Base-by-base conservation (phyloP, 2,329 filamentous ascomycete genomes). In the Graphilbum sp. region DNA sequence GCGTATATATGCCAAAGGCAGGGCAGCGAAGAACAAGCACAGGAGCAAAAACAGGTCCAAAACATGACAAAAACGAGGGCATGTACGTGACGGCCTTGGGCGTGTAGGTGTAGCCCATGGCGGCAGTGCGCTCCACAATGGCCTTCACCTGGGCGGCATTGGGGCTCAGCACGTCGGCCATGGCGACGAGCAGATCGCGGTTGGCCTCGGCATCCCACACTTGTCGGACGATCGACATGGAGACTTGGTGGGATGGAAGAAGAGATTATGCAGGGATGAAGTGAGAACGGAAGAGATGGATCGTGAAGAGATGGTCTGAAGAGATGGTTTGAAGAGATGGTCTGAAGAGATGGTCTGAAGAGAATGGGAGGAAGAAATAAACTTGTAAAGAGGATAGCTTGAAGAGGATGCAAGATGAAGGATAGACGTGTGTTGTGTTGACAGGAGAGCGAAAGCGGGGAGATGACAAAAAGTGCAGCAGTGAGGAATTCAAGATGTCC, bases 31-130 rank as follows among this genome's bases (percentile, higher is more conserved):
- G n/a, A 12, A 7, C 23, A 36, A 24, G 23, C n/a, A 20, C 13
- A 30, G 7, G 19, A 13, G 7, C 4, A 35, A n/a, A n/a, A n/a
- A n/a, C n/a, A n/a, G n/a, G n/a, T n/a, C n/a, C n/a, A n/a, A n/a
- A n/a, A n/a, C n/a, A n/a, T n/a, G n/a, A n/a, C n/a, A n/a, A n/a
- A 10, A 31, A 29, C 15, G 16, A 13, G 21, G 16, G 30, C 18
- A 24, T 43, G 39, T 52, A 54, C 51, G 45, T 45, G 43, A 54
- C 47, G 16, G 54, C 52, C 32, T 52, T 53, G 30, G 47, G 37
- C 1, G 47, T 50, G 40, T 49, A 52, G 2, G 35, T 43, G 18
- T 53, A 51, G 4, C 52, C 51, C 18, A 49, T 40, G 0, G 33
- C 35, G 3, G 47, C 42, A 37, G 54, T 49, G 3, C 44, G 45